These are phyloP conservation scores for Aspergillus novofumigatus DNA, from an alignment of 2,329 filamentous ascomycete genomes.

Conservation along the genomic window DNA sequence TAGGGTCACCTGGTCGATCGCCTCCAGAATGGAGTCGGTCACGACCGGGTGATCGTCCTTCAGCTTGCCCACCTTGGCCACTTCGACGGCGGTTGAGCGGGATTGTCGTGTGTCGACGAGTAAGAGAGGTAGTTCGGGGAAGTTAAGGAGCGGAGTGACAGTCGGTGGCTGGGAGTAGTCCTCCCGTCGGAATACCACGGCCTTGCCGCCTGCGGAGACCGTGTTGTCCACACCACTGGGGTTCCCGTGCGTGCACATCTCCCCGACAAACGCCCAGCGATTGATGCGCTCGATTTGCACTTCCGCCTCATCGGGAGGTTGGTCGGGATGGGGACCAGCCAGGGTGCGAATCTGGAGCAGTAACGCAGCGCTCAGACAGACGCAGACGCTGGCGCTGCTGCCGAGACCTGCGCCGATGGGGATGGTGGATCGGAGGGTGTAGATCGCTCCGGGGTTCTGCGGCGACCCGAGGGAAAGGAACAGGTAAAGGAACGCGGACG, in stretches of 20 bases:
- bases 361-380: slow-evolving; percentile 80
- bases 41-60: slow-evolving; percentile 69
- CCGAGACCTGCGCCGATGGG: slow-evolving; percentile 88
- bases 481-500: slow-evolving; percentile 84
- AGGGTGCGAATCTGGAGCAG: slow-evolving; percentile 84
- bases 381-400: slow-evolving; percentile 89
- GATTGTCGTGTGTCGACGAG: slow-evolving; percentile 84
- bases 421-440: slow-evolving; percentile 89
- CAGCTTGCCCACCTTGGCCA: slow-evolving; percentile 76
- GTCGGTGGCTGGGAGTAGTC: slow-evolving; percentile 73
- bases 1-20: slow-evolving; percentile 65
- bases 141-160: slow-evolving; percentile 75
- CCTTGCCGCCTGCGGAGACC: slow-evolving; percentile 87
- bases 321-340: slow-evolving; percentile 85
- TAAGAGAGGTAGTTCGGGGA: slow-evolving; percentile 86
- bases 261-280: slow-evolving; percentile 92
- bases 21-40: slow-evolving; percentile 74
- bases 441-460: slow-evolving; percentile 74
- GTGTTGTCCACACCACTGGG: slow-evolving; percentile 97
- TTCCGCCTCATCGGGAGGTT: slow-evolving; percentile 80
- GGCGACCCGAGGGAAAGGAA: slow-evolving; percentile 82
- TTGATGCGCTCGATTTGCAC: slow-evolving; percentile 94
- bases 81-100: slow-evolving; percentile 80
- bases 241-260: slow-evolving; percentile 96
- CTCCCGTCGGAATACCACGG: slow-evolving; percentile 79